phyloP scores from a whole-genome alignment of 106 monocot genomes.

The Acorus gramineus region DNA sequence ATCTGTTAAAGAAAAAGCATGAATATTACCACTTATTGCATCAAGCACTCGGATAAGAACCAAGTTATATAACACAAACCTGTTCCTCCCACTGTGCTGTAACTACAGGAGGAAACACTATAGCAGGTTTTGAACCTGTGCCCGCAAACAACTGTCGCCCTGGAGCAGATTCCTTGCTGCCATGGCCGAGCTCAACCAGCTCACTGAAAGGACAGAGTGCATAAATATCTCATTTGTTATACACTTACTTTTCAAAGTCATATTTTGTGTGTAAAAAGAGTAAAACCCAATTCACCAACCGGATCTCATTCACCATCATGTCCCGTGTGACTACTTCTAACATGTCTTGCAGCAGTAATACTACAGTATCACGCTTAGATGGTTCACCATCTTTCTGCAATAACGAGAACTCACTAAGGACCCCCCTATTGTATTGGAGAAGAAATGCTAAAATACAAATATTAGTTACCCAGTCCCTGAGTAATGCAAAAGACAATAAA shows the following conservation, averaged over 20 bases:
- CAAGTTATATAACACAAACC: slow-evolving; percentile 15
- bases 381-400: slow-evolving; percentile 78
- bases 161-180: slow-evolving; percentile 79
- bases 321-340: slow-evolving; percentile 97
- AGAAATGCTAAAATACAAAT: too few species aligned
- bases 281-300: slow-evolving; percentile 27
- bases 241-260: too few species aligned
- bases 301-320: slow-evolving; percentile 96
- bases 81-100: slow-evolving; percentile 99
- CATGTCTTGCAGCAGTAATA: slow-evolving; percentile 94
- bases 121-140: slow-evolving; percentile 77
- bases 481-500: too few species aligned
- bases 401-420: background rate
- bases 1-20: slow-evolving; percentile 19
- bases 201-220: slow-evolving; percentile 33
- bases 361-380: slow-evolving; percentile 67
- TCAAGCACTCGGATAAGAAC: background rate
- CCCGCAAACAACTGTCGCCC: slow-evolving; percentile 94
- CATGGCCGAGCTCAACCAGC: slow-evolving; percentile 92
- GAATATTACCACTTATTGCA: too few species aligned
- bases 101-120: slow-evolving; percentile 67
- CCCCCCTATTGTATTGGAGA: background rate
- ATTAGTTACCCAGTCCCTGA: too few species aligned
- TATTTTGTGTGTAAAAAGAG: background rate
- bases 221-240: too few species aligned